Percentiles rank a stretch among this genome's conserved stretches.
These are phyloP conservation scores for Penicillium soppii DNA, from an alignment of 495 filamentous ascomycete genomes.

Conservation along the genomic window DNA sequence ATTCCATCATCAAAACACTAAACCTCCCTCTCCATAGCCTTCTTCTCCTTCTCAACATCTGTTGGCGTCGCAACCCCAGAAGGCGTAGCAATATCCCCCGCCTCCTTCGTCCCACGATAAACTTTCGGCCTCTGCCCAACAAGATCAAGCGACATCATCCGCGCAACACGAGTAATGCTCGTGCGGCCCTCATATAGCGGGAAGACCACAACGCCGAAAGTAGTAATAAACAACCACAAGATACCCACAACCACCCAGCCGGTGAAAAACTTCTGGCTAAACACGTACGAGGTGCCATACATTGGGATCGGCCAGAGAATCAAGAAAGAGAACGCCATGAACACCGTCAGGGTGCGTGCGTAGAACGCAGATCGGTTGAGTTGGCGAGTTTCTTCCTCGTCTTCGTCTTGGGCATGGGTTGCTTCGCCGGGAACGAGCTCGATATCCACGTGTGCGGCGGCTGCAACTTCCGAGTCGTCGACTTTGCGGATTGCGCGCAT, in stretches of 20 bases:
- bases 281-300: constrained; percentile 85
- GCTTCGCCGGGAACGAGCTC: constrained; percentile 64
- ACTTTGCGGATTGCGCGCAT: constrained; percentile 83
- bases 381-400: constrained; percentile 64
- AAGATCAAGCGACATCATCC: constrained; percentile 67
- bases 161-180: constrained; percentile 63
- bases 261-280: constrained; percentile 88
- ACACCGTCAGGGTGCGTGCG: constrained; percentile 72
- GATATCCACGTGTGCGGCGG: constrained; percentile 66
- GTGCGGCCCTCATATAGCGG: constrained; percentile 78
- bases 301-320: constrained; percentile 95
- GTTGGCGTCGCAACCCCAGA: constrained; percentile 34
- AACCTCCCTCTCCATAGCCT: constrained; percentile 6
- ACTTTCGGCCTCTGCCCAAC: constrained; percentile 53
- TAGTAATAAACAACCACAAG: constrained; percentile 79
- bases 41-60: constrained; percentile 30
- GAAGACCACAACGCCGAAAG: constrained; percentile 74
- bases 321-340: constrained; percentile 73
- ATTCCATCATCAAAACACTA: too few relatives aligned
- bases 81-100: constrained; percentile 21
- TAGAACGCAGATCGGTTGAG: constrained; percentile 73
- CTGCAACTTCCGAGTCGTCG: constrained; percentile 77
- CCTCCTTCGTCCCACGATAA: constrained; percentile 23
- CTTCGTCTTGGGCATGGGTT: constrained; percentile 27
- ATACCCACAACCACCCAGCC: constrained; percentile 88